A percentile compares a stretch with the other conserved stretches of the same genome.
These are phyloP conservation scores for Protomyces macrosporus DNA, from an alignment of 1,139 yeast species.

Conservation along the genomic window DNA sequence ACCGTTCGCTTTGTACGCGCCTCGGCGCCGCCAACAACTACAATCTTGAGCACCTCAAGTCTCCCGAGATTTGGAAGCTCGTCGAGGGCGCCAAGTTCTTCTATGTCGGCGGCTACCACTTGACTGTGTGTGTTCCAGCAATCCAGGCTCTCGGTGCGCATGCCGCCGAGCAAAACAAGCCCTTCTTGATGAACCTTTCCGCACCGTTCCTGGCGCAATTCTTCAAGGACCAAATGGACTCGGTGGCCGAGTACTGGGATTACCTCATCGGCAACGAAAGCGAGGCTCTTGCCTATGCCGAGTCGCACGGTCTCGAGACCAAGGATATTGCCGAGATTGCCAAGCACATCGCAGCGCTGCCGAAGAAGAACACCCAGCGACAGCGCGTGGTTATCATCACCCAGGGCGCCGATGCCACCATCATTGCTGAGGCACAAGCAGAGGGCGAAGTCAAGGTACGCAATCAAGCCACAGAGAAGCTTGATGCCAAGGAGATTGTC, in stretches of 20 bases:
- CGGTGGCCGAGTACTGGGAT: constrained; percentile 80
- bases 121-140: constrained; percentile 95
- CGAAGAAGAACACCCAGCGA: constrained; percentile 65
- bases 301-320: constrained; percentile 57
- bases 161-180: constrained; percentile 74
- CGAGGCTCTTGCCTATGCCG: constrained; percentile 93
- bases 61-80: constrained; percentile 82
- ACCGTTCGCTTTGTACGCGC: constrained; percentile 93
- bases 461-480: constrained; percentile 63
- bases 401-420: constrained; percentile 75
- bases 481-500: constrained; percentile 60
- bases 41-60: constrained; percentile 78
- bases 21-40: constrained; percentile 97
- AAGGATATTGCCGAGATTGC: constrained; percentile 73
- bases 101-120: constrained; percentile 97
- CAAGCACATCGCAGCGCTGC: constrained; percentile 68
- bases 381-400: constrained; percentile 79
- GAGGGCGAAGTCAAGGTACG: constrained; percentile 44
- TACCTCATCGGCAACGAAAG: constrained; percentile 91
- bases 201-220: constrained; percentile 97
- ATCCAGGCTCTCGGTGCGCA: constrained; percentile 84
- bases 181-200: constrained; percentile 73
- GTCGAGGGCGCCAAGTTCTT: constrained; percentile 75
- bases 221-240: constrained; percentile 85
- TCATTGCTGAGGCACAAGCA: constrained; percentile 50